Evolutionary conservation across 1,139 yeast species (phyloP), one percentile per base, ranked within the genome.

Genomic region (Blastobotrys capitulatus): DNA sequence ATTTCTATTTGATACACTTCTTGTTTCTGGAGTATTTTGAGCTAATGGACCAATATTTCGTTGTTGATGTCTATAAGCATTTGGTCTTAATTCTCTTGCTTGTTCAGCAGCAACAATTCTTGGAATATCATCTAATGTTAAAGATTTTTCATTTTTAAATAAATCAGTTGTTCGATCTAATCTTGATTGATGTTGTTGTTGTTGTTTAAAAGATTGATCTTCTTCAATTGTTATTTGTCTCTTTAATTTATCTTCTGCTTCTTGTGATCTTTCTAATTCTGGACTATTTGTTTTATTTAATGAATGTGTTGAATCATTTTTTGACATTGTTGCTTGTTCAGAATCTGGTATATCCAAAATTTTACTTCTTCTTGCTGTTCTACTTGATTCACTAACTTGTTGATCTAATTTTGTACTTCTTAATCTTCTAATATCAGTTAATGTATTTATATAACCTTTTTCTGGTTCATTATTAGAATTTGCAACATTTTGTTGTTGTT

Each of bases 71-170:
- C 82, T 79, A 69, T 82, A 86, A 0, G 95, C 92, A 65, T 86
- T 86, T 6, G 95, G 95, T 52, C 96, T 77, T 61, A 87, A 84
- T 56, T 88, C 96, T 55, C 97, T 76, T 0, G 97, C 96, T 66
- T 90, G 97, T 61, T 92, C 97, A 6, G 96, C 95, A 2, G 97
- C 96, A 12, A 92, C 97, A 62, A 92, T 90, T 57, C 97, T 77
- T 6, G 97, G 96, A 58, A 92, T 92, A 68, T 92, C 99, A 67
- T 92, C 98, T 60, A 92, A 76, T 0, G 97, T 90, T 50, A 92
- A 76, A 0, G 95, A 83, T 59, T 86, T 86, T 59, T 90, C 95
- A 62, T 82, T 86, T 61, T 84, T 81, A 52, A 87, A 74, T 47
- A 85, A 70, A 57, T 82, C 86, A 0, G 89, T 81, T 0, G 90